phyloP scores from a whole-genome alignment of 2,329 filamentous ascomycete genomes.

The Diaporthe vexans region DNA sequence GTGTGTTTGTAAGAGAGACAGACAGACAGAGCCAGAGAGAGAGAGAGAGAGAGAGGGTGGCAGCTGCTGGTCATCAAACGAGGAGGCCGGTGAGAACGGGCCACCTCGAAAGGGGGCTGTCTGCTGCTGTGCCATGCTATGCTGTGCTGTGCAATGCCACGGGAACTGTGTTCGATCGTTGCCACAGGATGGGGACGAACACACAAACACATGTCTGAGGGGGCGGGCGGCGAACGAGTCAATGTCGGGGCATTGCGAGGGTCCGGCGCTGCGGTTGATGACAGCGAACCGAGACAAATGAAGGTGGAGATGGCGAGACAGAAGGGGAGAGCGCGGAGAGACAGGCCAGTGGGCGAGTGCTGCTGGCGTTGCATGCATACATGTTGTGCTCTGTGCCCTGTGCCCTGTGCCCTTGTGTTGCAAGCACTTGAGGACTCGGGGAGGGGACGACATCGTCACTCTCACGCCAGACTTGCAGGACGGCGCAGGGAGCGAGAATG shows the following conservation, averaged over 20 bases:
- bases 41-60: no score
- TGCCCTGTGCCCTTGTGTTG: slow-evolving; percentile 14
- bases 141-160: no score
- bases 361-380: slow-evolving; percentile 24
- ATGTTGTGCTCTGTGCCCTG: slow-evolving; percentile 24
- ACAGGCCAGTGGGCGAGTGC: background rate
- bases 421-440: background rate
- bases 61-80: background rate
- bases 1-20: no score
- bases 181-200: background rate
- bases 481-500: background rate
- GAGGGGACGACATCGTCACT: slow-evolving; percentile 34
- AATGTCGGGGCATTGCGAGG: slow-evolving; percentile 5
- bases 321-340: background rate
- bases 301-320: background rate
- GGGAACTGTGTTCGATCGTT: background rate
- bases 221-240: background rate
- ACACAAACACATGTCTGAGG: background rate
- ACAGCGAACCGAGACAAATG: slow-evolving; percentile 10
- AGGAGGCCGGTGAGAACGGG: background rate
- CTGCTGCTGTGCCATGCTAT: background rate
- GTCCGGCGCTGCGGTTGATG: background rate
- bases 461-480: slow-evolving; percentile 40
- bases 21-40: background rate
- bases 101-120: background rate